These are phyloP conservation scores for Paecilomyces sp. DNA, from an alignment of 2,329 filamentous ascomycete genomes.

Conservation along the genomic window DNA sequence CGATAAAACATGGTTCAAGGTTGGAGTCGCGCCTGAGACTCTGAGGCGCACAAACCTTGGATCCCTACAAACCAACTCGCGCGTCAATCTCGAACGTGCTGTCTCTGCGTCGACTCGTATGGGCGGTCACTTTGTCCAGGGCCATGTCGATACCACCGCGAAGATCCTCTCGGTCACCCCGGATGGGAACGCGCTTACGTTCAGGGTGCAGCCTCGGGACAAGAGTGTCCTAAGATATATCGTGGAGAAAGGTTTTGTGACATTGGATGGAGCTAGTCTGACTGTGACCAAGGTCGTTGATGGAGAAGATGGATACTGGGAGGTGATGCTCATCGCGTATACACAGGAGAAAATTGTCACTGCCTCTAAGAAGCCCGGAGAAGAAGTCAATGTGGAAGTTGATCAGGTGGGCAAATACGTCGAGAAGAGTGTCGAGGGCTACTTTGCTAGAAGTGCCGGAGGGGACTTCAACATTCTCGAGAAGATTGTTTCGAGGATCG, in stretches of 20 bases:
- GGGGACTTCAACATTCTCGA: constrained; percentile 51
- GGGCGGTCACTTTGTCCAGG: constrained; percentile 97
- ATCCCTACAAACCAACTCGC: constrained; percentile 54
- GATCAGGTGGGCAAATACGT: constrained; percentile 67
- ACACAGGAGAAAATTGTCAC: constrained; percentile 89
- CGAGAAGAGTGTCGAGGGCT: constrained; percentile 75
- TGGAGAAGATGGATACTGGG: constrained; percentile 70
- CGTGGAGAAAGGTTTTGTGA: constrained; percentile 93
- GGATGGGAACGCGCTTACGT: constrained; percentile 85
- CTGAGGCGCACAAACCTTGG: constrained; percentile 95
- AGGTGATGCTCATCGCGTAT: constrained; percentile 97
- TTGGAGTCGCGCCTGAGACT: constrained; percentile 92
- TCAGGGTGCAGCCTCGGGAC: constrained; percentile 70
- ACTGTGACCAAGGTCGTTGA: constrained; percentile 86
- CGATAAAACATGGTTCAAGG: constrained; percentile 62
- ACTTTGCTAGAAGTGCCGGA: constrained; percentile 48
- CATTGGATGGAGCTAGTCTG: constrained; percentile 88
- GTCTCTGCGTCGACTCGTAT: constrained; percentile 88
- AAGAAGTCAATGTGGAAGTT: constrained; percentile 86
- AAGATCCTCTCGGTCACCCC: constrained; percentile 63
- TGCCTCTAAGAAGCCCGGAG: constrained; percentile 68
- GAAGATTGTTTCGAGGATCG: constrained; percentile 66
- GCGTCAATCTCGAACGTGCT: constrained; percentile 89
- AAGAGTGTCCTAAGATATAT: constrained; percentile 71
- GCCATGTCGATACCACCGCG: constrained; percentile 88